phyloP scores from a whole-genome alignment of 208 protist genomes.

The Crithidia fasciculata region DNA sequence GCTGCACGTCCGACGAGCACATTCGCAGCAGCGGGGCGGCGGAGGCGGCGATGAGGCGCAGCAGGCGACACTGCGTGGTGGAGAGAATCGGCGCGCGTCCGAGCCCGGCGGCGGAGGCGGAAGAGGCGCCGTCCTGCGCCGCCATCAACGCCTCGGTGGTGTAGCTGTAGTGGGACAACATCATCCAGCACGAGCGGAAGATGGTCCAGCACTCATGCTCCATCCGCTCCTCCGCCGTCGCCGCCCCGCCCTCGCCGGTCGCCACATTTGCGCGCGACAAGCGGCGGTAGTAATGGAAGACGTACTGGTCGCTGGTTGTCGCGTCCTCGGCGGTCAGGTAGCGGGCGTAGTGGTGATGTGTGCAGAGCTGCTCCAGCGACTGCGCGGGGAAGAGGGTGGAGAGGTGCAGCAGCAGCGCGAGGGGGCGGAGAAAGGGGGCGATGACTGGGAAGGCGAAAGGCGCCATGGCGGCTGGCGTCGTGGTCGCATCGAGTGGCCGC shows the following conservation, averaged over 20 bases:
- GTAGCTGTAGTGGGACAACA: constrained; percentile 82
- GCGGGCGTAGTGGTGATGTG: constrained; percentile 57
- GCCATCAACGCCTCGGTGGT: constrained; percentile 54
- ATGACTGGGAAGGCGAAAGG: constrained; percentile 51
- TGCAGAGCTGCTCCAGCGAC: constrained; percentile 51
- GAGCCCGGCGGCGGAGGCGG: constrained; percentile 1
- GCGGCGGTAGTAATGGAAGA: constrained; percentile 61
- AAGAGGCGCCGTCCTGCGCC: constrained; percentile 12
- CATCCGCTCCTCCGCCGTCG: constrained; percentile 30
- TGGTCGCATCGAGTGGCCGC: constrained; percentile 23
- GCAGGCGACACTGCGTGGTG: constrained; percentile 42
- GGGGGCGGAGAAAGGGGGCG: constrained; percentile 58
- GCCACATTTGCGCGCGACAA: constrained; percentile 29
- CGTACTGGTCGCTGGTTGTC: constrained; percentile 49
- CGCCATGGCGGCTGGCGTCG: constrained; percentile 35
- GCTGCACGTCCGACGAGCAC: constrained; percentile 81
- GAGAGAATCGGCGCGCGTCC: constrained; percentile 31
- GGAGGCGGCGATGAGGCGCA: constrained; percentile 66
- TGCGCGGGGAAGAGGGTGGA: constrained; percentile 66
- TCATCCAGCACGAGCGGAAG: constrained; percentile 83
- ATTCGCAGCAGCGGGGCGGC: constrained; percentile 77
- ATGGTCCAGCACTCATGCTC: constrained; percentile 36
- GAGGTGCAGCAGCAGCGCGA: constrained; percentile 69
- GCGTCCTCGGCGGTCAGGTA: constrained; percentile 51
- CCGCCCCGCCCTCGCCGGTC: constrained; percentile 11